Evolutionary conservation across 1,284 basidiomycete genomes (phyloP), one percentile per base, ranked within the genome.

Genomic region (Volvariella surrecta): DNA sequence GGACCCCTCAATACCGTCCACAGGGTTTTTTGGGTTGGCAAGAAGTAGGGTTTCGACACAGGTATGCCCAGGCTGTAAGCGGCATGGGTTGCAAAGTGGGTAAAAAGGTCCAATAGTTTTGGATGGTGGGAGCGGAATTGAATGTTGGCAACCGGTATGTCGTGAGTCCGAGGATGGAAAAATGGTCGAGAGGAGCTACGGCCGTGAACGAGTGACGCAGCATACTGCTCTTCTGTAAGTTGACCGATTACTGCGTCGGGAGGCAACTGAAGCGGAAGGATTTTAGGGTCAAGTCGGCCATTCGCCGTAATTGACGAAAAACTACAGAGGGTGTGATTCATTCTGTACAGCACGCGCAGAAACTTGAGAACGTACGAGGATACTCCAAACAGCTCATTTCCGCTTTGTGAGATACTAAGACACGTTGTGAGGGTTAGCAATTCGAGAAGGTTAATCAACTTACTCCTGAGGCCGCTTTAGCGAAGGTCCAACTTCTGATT

Each of bases 1-100:
- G 94, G 93, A 2, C 80, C 78, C 35, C 84, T 79, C 8, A 79
- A 74, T 10, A 98, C 93, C 0, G 95, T 97, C 81, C 89, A 92
- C 7, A 97, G 67, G 6, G 76, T 73, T 18, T 85, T 82, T 52
- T 83, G 74, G 1, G 79, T 89, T 0, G 93, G 93, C 0, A 97
- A 76, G 2, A 66, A 62, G 2, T 75, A 76, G 2, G 83, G 73
- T 10, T 74, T 73, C 4, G 87, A 83, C 15, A 80, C 73, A 1
- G 95, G 91, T 39, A 98, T 91, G 11, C 80, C 82, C 24, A 99
- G 75, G 0, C 87, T 78, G 16, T 80, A 73, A 0, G 94, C 95
- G 0, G 90, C 82, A 54, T 93, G 89, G 1, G 79, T 63, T 0
- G 85, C 84, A 60, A 99, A 95, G 59, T 90, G 84, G 1, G 83